These are phyloP conservation scores for Penicillium egyptiacum DNA, from an alignment of 495 filamentous ascomycete genomes.

Conservation along the genomic window DNA sequence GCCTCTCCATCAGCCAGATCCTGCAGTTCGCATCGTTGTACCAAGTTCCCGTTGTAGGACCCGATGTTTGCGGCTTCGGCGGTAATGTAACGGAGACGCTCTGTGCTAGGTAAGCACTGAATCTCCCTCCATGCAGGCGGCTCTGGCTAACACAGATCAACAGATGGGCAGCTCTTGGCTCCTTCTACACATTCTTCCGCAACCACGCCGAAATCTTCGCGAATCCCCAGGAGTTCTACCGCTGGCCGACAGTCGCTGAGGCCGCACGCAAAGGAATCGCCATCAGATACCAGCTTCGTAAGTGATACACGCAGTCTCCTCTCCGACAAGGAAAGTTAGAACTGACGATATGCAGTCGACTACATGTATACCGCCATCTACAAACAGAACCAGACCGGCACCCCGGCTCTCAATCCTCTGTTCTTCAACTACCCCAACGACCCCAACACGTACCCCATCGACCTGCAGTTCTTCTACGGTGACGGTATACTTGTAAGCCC, in stretches of 20 bases:
- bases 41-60: conserved; percentile 79
- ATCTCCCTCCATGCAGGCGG: background rate
- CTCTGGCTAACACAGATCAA: background rate
- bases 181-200: conserved; percentile 78
- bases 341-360: conserved; percentile 46
- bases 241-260: conserved; percentile 61
- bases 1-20: conserved; percentile 69
- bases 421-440: conserved; percentile 74
- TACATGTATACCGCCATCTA: conserved; percentile 80
- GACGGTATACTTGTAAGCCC: conserved; percentile 69
- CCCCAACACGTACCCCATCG: conserved; percentile 56
- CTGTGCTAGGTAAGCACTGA: conserved; percentile 42
- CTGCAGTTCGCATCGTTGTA: conserved; percentile 66
- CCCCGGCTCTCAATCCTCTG: conserved; percentile 66
- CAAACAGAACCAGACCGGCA: conserved; percentile 62
- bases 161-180: conserved; percentile 72
- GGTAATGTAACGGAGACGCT: conserved; percentile 64
- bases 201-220: conserved; percentile 58
- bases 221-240: conserved; percentile 73
- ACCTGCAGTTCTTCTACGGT: conserved; percentile 75
- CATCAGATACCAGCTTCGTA: conserved; percentile 65
- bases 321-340: background rate
- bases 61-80: conserved; percentile 71
- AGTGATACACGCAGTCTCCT: background rate
- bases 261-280: conserved; percentile 71